Base-by-base conservation (phyloP, 106 monocot species). In the Dioscorea alata region DNA sequence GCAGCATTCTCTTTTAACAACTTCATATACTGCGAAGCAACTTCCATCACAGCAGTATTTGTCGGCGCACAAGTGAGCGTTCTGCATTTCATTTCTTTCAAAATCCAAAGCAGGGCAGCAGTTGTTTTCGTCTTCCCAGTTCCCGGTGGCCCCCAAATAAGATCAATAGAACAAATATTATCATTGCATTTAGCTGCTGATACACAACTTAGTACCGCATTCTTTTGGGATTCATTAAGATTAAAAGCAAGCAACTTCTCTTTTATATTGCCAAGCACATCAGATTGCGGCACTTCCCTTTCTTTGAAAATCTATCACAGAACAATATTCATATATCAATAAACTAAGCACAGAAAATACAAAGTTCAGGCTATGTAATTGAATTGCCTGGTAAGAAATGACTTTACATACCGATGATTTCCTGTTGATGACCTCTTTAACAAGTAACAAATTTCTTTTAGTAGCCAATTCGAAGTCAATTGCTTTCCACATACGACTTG, bases 121-220 rank as follows among this genome's bases (percentile, higher is more conserved):
- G 71, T 54, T 3, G 84, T 89, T 67, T 86, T 93, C 0, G 88
- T 93, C 70, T 93, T 93, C 22, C 89, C 89, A 6, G 93, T 93
- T 2, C 93, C 93, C 0, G 93, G 93, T 15, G 93, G 93, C 1
- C 93, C 93, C 93, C 93, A 93, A 13, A 93, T 89, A 9, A 93
- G 81, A 7, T 62, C 82, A 62, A 93, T 54, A 0, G 65, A 68
- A 32, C 50, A n/a, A n/a, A n/a, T 21, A 10, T 59, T 70, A 16
- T 56, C 23, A 15, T 18, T 0, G 10, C 62, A 49, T 1, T 70
- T 17, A 6, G 12, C 64, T 17, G 72, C 64, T 14, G 64, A 72
- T 6, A 86, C 73, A 21, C 77, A 80, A 60, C 9, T 59, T 28
- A 63, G 12, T 12, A 86, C 57, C 0, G 90, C 86, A 52, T 67